These are phyloP conservation scores for Pleurotus sapidus DNA, from an alignment of 768 basidiomycete genomes.

Conservation along the genomic window DNA sequence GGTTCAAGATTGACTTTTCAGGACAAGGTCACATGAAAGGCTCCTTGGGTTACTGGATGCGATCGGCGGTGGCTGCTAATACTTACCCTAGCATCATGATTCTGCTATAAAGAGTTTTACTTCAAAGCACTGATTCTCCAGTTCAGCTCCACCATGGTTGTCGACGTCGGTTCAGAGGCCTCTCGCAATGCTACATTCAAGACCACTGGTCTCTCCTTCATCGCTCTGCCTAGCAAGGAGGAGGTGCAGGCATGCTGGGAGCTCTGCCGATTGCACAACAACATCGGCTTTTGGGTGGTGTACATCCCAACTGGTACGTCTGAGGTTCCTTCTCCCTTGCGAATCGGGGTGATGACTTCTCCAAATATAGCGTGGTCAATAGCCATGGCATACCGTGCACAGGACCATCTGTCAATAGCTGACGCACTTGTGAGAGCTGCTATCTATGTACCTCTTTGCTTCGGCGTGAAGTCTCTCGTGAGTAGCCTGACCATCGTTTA, in stretches of 20 bases:
- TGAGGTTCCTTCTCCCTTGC: not conserved
- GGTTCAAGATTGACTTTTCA: conserved; percentile 6
- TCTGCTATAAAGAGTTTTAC: not conserved
- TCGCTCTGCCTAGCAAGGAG: conserved; percentile 14
- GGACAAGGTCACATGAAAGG: conserved; percentile 4
- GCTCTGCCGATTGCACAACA: conserved; percentile 27
- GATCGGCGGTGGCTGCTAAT: conserved; percentile 1
- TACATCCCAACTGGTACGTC: conserved; percentile 24
- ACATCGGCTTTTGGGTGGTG: conserved; percentile 29
- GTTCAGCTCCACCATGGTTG: conserved; percentile 3
- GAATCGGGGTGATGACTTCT: not conserved
- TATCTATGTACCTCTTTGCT: conserved; percentile 24
- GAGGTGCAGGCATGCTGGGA: conserved; percentile 28
- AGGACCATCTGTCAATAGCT: conserved; percentile 15
- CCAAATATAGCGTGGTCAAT: conserved; percentile 24
- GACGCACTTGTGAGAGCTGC: conserved; percentile 16
- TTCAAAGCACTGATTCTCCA: not conserved
- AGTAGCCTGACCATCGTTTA: not conserved
- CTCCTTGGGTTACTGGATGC: conserved; percentile 1
- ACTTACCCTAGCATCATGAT: not conserved
- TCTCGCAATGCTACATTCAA: not conserved
- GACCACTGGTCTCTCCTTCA: conserved; percentile 8
- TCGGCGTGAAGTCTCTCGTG: conserved; percentile 28
- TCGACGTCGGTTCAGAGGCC: conserved; percentile 2
- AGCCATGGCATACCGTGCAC: conserved; percentile 26